Evolutionary conservation across 441 rosid genomes (phyloP).

Genomic region (Mallotus japonicus): DNA sequence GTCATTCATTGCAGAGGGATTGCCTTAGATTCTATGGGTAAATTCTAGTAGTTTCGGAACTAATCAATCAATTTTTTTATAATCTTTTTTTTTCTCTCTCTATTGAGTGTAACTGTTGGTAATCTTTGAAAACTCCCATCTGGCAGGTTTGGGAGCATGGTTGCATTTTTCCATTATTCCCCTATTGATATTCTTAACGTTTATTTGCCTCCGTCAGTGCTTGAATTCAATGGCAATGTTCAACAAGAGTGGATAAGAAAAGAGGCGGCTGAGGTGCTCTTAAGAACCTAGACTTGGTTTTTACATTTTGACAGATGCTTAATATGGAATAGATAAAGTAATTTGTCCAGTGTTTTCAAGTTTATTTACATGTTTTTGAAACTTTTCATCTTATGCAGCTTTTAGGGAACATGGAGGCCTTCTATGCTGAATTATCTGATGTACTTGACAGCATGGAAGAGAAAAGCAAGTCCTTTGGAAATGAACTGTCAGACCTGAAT

Average conservation of each 20-base stretch:
- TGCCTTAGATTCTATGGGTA: conserved; percentile 98
- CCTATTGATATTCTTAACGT: conserved; percentile 85
- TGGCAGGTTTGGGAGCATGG: conserved; percentile 88
- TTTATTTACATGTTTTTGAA: conserved; percentile 7
- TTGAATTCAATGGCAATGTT: conserved; percentile 55
- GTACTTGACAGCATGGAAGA: conserved; percentile 59
- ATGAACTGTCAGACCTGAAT: conserved; percentile 41
- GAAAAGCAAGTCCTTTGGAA: conserved; percentile 46
- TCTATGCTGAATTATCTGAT: conserved; percentile 61
- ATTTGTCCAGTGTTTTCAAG: conserved; percentile 3
- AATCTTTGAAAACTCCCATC: conserved; percentile 20
- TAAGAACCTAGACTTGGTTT: background rate
- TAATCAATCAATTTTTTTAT: background rate
- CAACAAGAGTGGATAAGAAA: conserved; percentile 74
- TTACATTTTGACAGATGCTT: conserved; percentile 14
- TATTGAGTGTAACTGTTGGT: conserved; percentile 9
- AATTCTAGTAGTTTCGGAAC: conserved; percentile 15
- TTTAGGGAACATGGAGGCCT: conserved; percentile 50
- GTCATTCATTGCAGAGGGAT: conserved; percentile 95
- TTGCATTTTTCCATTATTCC: conserved; percentile 92
- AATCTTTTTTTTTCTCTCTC: background rate
- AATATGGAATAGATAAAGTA: conserved; percentile 9
- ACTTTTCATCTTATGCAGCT: conserved; percentile 47
- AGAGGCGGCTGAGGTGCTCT: conserved; percentile 72
- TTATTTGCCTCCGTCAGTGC: conserved; percentile 64